Base-by-base conservation (phyloP, 2,329 filamentous ascomycete species). In the Cladophialophora immunda region DNA sequence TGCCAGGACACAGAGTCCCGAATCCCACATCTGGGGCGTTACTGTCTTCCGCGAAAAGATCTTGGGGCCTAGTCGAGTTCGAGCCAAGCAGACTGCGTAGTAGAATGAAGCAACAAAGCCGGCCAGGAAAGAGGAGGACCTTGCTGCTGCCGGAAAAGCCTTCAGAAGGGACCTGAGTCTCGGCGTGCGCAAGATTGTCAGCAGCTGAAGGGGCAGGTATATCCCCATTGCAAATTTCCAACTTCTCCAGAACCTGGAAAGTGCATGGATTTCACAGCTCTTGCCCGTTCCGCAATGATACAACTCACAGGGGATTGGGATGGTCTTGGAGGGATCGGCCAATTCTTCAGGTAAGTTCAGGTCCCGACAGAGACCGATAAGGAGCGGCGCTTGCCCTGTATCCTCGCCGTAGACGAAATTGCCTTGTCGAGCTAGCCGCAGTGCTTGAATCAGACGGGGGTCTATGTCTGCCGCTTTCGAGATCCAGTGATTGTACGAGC, bases 401-500 rank as follows among this genome's bases (percentile, higher is more conserved):
- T 94, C 89, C 72, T 88, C 81, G 56, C 91, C 91, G 76, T 97
- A 97, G 25, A 85, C 80, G 65, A 93, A 87, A 58, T 85, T 81
- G 22, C 89, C 87, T 52, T 80, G 82, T 34, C 87, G 85, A 71
- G 86, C 90, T 62, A 87, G 86, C 13, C 90, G 89, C 25, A 97
- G 86, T 2, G 90, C 90, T 71, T 91, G 84, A 60, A 95, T 86
- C 29, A 97, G 85, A 6, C 92, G 90, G 15, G 79, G 74, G 76
- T 97, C 93, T 22, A 95, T 88, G 53, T 89, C 85, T 3, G 93
- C 92, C 3, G 90, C 91, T 25, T 89, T 88, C 47, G 85, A 87
- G 72, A 97, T 95, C 92, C 93, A 96, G 75, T 89, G 90, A 73
- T 89, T 90, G 80, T 96, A 96, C 47, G 89, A 85, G 30, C 81